phyloP scores from a whole-genome alignment of 495 filamentous ascomycete genomes.

The Mycothermus thermophilus region DNA sequence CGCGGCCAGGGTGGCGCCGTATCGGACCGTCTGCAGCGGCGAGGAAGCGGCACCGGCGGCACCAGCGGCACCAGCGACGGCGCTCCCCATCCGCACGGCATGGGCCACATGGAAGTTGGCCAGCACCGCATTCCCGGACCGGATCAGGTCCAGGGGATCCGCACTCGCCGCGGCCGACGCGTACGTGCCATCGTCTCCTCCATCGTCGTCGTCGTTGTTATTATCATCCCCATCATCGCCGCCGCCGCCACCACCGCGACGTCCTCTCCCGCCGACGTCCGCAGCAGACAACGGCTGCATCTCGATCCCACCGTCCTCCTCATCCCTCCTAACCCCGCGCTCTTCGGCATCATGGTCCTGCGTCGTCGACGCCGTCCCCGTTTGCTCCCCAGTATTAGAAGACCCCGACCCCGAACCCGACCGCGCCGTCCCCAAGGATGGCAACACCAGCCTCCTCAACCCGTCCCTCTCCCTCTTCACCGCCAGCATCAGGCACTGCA shows the following conservation, averaged over 20 bases:
- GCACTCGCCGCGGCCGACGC: conserved; percentile 25
- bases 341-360: conserved; percentile 78
- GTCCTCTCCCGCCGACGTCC: conserved; percentile 6
- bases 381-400: too few relatives aligned
- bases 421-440: conserved; percentile 10
- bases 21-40: conserved; percentile 37
- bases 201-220: conserved; percentile 31
- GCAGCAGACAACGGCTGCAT: conserved; percentile 26
- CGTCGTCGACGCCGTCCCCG: conserved; percentile 12
- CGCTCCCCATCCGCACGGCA: conserved; percentile 47
- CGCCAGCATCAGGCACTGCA: conserved; percentile 64
- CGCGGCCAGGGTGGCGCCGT: conserved; percentile 33
- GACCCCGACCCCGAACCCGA: too few relatives aligned
- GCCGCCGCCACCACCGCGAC: conserved; percentile 10
- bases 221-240: too few relatives aligned
- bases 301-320: conserved; percentile 36
- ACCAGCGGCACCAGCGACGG: conserved; percentile 46
- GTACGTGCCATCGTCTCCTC: conserved; percentile 26
- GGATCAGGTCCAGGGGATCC: conserved; percentile 41
- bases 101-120: conserved; percentile 55
- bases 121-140: conserved; percentile 56
- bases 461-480: conserved; percentile 57
- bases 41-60: conserved; percentile 28
- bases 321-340: conserved; percentile 50
- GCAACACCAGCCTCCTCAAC: conserved; percentile 29